Evolutionary conservation across 139 green algal genomes (phyloP).

Genomic region (Auxenochlorella pyrenoidosa): DNA sequence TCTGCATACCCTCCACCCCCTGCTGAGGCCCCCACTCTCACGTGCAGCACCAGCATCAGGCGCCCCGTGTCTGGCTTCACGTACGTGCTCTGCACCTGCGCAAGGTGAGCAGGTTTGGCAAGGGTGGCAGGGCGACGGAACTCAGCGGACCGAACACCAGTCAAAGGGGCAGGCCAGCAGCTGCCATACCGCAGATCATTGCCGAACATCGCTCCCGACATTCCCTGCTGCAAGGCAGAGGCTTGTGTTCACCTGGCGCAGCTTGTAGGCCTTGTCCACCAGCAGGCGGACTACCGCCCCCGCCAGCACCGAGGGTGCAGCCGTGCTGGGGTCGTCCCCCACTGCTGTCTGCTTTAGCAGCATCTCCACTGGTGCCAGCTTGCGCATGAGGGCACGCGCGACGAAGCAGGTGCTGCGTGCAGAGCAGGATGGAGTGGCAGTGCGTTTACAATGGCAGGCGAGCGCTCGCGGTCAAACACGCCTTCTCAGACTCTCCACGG

Average conservation of each 20-base stretch:
- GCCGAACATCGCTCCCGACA: too few relatives aligned
- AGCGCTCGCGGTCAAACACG: neutral
- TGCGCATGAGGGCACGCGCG: slow-evolving; percentile 13
- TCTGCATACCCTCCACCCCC: too few relatives aligned
- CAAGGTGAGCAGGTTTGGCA: neutral
- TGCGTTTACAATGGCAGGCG: neutral
- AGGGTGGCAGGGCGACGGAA: too few relatives aligned
- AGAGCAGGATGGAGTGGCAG: too few relatives aligned
- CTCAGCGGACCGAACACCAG: too few relatives aligned
- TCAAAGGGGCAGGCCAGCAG: too few relatives aligned
- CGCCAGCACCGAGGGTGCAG: slow-evolving; percentile 2
- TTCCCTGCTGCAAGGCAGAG: too few relatives aligned
- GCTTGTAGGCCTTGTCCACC: slow-evolving; percentile 7
- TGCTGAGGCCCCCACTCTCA: neutral
- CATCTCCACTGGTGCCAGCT: slow-evolving; percentile 12
- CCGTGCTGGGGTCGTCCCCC: neutral
- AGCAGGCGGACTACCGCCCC: slow-evolving; percentile 30
- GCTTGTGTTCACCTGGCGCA: too few relatives aligned
- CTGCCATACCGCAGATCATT: too few relatives aligned
- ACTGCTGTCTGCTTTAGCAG: slow-evolving; percentile 7
- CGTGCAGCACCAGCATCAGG: slow-evolving; percentile 39
- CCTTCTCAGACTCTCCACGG: too few relatives aligned
- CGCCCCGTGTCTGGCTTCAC: slow-evolving; percentile 9
- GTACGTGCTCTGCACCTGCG: neutral
- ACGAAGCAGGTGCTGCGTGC: slow-evolving; percentile 15